Evolutionary conservation across 768 basidiomycete species (phyloP), one percentile per base, ranked within the genome.

Genomic region (Lactarius hengduanensis): DNA sequence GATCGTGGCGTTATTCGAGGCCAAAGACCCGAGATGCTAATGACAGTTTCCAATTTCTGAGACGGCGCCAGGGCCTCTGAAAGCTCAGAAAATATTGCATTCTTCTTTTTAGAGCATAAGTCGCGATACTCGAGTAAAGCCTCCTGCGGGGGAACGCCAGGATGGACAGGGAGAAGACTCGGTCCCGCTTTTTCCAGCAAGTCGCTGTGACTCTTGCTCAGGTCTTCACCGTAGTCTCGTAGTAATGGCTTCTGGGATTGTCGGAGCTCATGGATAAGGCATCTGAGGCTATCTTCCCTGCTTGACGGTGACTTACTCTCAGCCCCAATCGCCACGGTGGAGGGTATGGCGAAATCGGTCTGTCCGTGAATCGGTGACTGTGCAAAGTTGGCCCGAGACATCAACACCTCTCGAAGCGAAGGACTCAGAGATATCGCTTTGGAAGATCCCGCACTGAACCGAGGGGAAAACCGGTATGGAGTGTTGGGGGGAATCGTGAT

Each of bases 1-100:
- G 59, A 53, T 43, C 57, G 43, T 9, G 60, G 62, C 0, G 65
- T 66, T 32, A 66, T 40, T 22, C 65, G 65, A 43, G 65, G 65
- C 65, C 65, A 66, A 1, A 66, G 61, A 6, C 65, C 60, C 0
- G 62, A 41, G 6, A 63, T 11, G 13, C 18, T 3, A 6, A 3
- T 1, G 26, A 36, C 16, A 15, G 18, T 15, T 32, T 64, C 66
- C 9, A 20, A 20, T 4, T 20, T 47, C 47, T 62, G 22, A n/a
- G 55, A 62, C 1, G 60, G 65, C 7, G 32, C 30, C 13, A 66
- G 65, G 2, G 11, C 34, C 8, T n/a, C 36, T 1, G 36, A 38
- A 50, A 66, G 55, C n/a, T 36, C 41, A 11, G 18, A 38, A 22
- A 65, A 65, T 2, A 47, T 28, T 26, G 22, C 13, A 8, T 47